Evolutionary conservation across 1,284 basidiomycete species (phyloP), one percentile per base, ranked within the genome.

Genomic region (Nidula niveotomentosa): DNA sequence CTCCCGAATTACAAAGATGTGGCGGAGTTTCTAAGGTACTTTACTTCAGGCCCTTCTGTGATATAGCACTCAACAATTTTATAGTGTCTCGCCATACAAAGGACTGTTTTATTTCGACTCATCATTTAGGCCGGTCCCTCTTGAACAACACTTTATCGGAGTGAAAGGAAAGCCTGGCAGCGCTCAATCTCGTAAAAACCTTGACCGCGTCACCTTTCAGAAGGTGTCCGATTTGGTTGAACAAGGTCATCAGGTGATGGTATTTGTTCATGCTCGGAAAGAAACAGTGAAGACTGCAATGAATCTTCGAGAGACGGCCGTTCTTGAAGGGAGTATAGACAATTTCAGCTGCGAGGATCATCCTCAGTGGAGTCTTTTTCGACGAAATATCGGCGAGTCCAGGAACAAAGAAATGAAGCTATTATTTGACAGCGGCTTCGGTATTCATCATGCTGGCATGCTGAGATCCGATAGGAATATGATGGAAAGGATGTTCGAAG

Each of bases 401-500:
- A 79, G 86, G 58, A 99, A 99, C 69, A 94, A 92, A 69, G 97
- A 99, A 73, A 94, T 99, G 93, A 97, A 92, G 69, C 87, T 94
- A 66, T 79, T 99, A 12, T 97, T 97, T 64, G 91, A 96, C 58
- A 74, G 78, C 57, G 97, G 97, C 6, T 96, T 99, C 67, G 97
- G 93, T 15, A 99, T 99, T 48, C 98, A 99, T 71, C 96, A 99
- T 72, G 97, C 97, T 35, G 97, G 97, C 23, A 99, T 99, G 97
- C 75, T 99, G 55, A 82, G 97, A 46, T 85, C 88, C 2, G 97
- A 99, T 69, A 81, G 97, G 58, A 98, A 94, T 66, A 84, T 99
- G 78, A 96, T 94, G 86, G 97, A 99, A 73, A 80, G 86, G 63
- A 87, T 98, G 85, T 99, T 99, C 62, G 92, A 93, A 65, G 88